phyloP scores from a whole-genome alignment of 352 stramenopile genomes.

The Saprolegnia parasitica region DNA sequence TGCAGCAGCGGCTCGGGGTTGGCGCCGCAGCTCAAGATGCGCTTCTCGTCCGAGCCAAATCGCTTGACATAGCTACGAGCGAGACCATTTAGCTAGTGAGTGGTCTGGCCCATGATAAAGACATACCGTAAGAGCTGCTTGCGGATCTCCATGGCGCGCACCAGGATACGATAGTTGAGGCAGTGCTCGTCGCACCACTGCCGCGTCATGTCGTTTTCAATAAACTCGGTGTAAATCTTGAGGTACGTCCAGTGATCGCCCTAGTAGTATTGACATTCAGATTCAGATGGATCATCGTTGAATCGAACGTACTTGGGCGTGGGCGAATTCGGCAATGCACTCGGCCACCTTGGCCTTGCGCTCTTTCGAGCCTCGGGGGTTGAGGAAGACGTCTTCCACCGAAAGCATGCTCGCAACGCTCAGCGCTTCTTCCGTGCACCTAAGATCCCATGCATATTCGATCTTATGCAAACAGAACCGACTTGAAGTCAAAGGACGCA shows the following conservation, averaged over 20 bases:
- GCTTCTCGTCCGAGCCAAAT: slow-evolving; percentile 17
- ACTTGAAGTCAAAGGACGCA: slow-evolving; percentile 50
- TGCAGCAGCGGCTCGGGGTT: slow-evolving; percentile 44
- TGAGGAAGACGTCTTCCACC: slow-evolving; percentile 84
- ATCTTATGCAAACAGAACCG: not conserved
- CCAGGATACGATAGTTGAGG: slow-evolving; percentile 51
- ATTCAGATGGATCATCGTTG: not conserved
- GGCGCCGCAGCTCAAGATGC: slow-evolving; percentile 28
- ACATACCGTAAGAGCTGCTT: slow-evolving; percentile 64
- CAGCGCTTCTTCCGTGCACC: slow-evolving; percentile 91
- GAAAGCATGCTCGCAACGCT: slow-evolving; percentile 95
- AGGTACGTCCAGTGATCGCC: slow-evolving; percentile 72
- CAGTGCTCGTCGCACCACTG: slow-evolving; percentile 75
- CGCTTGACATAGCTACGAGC: slow-evolving; percentile 27
- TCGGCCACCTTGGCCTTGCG: slow-evolving; percentile 61
- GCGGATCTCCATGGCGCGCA: slow-evolving; percentile 60
- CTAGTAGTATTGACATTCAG: not conserved
- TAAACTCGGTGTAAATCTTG: slow-evolving; percentile 64
- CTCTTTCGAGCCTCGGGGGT: slow-evolving; percentile 52
- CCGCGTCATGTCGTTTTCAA: slow-evolving; percentile 53
- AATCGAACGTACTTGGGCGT: slow-evolving; percentile 38
- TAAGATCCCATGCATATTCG: slow-evolving; percentile 40
- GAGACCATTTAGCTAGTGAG: not conserved
- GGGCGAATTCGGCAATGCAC: slow-evolving; percentile 59
- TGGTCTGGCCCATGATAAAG: not conserved